These are phyloP conservation scores for Neurospora intermedia DNA, from an alignment of 495 filamentous ascomycete genomes.

Conservation along the genomic window DNA sequence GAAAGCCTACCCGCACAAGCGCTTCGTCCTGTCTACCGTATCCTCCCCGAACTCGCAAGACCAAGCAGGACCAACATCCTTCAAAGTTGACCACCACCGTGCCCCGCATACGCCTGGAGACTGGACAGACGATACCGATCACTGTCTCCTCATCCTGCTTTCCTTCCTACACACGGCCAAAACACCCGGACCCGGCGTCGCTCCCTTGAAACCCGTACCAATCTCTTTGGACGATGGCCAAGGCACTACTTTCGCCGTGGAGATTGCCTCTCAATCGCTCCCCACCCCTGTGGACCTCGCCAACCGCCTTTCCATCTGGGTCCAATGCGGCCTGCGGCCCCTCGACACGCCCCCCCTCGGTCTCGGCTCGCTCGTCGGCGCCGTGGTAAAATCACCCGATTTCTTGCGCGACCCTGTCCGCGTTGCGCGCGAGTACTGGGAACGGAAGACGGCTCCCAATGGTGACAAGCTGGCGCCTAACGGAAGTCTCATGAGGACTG, in stretches of 20 bases:
- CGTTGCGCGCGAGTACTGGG: slow-evolving; percentile 26
- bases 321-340: slow-evolving; percentile 26
- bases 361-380: slow-evolving; percentile 27
- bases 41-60: slow-evolving; percentile 1
- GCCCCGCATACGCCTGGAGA: slow-evolving; percentile 23
- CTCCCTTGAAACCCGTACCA: background rate
- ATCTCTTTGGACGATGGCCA: background rate
- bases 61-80: slow-evolving; percentile 16
- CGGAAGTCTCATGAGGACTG: slow-evolving; percentile 38
- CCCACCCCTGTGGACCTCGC: slow-evolving; percentile 25
- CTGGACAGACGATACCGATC: slow-evolving; percentile 46
- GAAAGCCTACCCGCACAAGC: slow-evolving; percentile 20
- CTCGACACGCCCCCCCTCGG: slow-evolving; percentile 33
- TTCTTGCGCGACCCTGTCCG: slow-evolving; percentile 21
- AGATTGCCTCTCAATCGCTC: background rate
- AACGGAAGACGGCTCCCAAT: slow-evolving; percentile 8
- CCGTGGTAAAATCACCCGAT: slow-evolving; percentile 17
- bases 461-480: slow-evolving; percentile 27
- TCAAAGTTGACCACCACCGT: slow-evolving; percentile 28
- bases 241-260: background rate
- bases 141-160: slow-evolving; percentile 33
- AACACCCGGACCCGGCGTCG: background rate
- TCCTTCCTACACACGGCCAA: slow-evolving; percentile 28
- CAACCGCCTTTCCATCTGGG: slow-evolving; percentile 30
- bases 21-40: slow-evolving; percentile 23